Conservation (phyloP, 805 yeast species). For the Saccharomyces jurei region DNA sequence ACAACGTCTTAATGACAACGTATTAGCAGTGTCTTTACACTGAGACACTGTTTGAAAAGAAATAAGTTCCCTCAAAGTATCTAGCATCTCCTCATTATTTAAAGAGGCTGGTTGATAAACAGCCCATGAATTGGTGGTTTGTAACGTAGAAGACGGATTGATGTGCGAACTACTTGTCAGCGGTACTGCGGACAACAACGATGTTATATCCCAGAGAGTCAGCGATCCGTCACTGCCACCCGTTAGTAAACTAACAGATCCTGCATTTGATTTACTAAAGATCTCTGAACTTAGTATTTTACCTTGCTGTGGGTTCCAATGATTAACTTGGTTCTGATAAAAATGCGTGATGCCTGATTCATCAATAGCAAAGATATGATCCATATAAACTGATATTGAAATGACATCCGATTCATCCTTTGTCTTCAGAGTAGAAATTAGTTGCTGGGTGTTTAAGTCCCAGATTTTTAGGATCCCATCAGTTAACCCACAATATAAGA, state of each 20-base stretch:
- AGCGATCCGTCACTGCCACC: slow-evolving; percentile 67
- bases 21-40: slow-evolving; percentile 43
- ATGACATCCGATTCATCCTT: slow-evolving; percentile 44
- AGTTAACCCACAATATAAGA: slow-evolving; percentile 74
- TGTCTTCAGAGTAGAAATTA: slow-evolving; percentile 38
- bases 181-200: slow-evolving; percentile 1
- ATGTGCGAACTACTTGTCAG: slow-evolving; percentile 13
- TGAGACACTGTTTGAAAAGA: slow-evolving; percentile 73
- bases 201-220: slow-evolving; percentile 54
- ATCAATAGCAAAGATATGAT: slow-evolving; percentile 27
- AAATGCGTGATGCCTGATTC: slow-evolving; percentile 41
- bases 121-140: slow-evolving; percentile 5
- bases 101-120: slow-evolving; percentile 17
- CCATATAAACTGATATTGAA: slow-evolving; percentile 33
- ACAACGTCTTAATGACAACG: slow-evolving; percentile 76
- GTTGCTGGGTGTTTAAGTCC: slow-evolving; percentile 79
- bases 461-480: slow-evolving; percentile 72
- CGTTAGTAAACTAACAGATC: slow-evolving; percentile 44
- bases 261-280: slow-evolving; percentile 26
- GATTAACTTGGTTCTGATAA: slow-evolving; percentile 35
- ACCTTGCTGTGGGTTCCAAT: slow-evolving; percentile 49
- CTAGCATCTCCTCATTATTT: slow-evolving; percentile 56
- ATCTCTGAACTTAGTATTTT: slow-evolving; percentile 51
- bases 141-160: neutral
- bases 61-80: slow-evolving; percentile 52